Evolutionary conservation across 1,284 basidiomycete species (phyloP).

Genomic region (Ustilago curta): DNA sequence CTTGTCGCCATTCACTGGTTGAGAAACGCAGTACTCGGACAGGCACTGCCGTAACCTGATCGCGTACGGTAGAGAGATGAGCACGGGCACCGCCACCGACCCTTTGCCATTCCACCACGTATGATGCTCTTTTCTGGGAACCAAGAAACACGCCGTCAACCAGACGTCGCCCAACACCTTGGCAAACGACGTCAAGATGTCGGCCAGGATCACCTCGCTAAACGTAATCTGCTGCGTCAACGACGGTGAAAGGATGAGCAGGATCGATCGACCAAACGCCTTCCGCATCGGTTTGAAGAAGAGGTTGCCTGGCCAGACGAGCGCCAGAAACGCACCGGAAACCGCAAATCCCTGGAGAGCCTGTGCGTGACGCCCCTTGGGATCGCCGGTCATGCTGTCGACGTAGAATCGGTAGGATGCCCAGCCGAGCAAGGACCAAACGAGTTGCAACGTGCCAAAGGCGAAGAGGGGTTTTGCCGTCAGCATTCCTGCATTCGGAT

Average conservation of each 20-base stretch:
- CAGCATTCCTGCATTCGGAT: background rate
- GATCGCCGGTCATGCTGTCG: slow-evolving; percentile 48
- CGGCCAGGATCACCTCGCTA: slow-evolving; percentile 91
- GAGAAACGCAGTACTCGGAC: slow-evolving; percentile 76
- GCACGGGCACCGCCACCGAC: slow-evolving; percentile 76
- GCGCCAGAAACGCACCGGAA: slow-evolving; percentile 33
- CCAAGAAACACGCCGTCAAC: slow-evolving; percentile 84
- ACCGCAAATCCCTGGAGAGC: slow-evolving; percentile 59
- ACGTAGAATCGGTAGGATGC: slow-evolving; percentile 58
- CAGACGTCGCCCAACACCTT: slow-evolving; percentile 96
- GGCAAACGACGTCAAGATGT: slow-evolving; percentile 94
- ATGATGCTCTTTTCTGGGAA: slow-evolving; percentile 69
- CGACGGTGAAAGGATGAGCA: slow-evolving; percentile 80
- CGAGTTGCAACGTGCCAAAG: slow-evolving; percentile 42
- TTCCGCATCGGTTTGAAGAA: slow-evolving; percentile 47
- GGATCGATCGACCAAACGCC: slow-evolving; percentile 69
- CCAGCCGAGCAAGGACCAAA: slow-evolving; percentile 61
- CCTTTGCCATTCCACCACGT: slow-evolving; percentile 64
- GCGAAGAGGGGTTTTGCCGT: slow-evolving; percentile 27
- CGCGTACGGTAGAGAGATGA: slow-evolving; percentile 91
- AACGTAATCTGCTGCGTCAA: slow-evolving; percentile 80
- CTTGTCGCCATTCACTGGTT: slow-evolving; percentile 6
- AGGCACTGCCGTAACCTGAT: slow-evolving; percentile 93
- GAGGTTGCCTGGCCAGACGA: slow-evolving; percentile 61
- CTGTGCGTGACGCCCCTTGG: slow-evolving; percentile 60